Evolutionary conservation across 768 basidiomycete species (phyloP), one percentile per base, ranked within the genome.

Genomic region (Suillus tomentosus): DNA sequence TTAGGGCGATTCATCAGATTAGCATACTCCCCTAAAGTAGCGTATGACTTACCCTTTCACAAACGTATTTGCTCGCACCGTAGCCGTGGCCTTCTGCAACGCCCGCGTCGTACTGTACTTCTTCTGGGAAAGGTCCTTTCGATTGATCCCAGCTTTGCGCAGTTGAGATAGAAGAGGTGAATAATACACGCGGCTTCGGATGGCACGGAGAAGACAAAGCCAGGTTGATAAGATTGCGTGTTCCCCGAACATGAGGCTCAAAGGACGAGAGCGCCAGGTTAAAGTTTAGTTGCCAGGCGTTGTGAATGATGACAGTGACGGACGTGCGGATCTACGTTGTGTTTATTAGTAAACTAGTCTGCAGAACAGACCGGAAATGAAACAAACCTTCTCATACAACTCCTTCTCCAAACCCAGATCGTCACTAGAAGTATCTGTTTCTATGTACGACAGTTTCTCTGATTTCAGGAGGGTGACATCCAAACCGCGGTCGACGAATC

Each of bases 201-300:
- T 47, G 19, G n/a, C 45, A 11, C 0, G 64, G 61, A 7, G 67
- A 47, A 22, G 74, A 59, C 84, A 73, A 67, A 82, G 80, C 6
- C 79, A 83, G 72, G 47, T 68, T 66, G 7, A 72, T 57, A 0
- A 78, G 69, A 43, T 80, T 78, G 5, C 80, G 78, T 2, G 79
- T 78, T 14, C 70, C 77, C 50, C 70, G 73, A 19, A 83, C 72
- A 56, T 73, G 80, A 3, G 79, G 68, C 64, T 84, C 83, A 64
- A 84, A 86, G 1, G 81, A 82, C 0, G 76, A 69, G 42, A 84
- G 73, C 11, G 79, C 75, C 14, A 84, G 73, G 66, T 81, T 82
- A 72, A 81, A 82, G 59, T 83, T 77, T 53, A 83, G 71, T 15
- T 71, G 74, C 82, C 82, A 83, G 2, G 81, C 80, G 5, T 73